phyloP scores from a whole-genome alignment of 805 yeast species.

The Candida ovalis region DNA sequence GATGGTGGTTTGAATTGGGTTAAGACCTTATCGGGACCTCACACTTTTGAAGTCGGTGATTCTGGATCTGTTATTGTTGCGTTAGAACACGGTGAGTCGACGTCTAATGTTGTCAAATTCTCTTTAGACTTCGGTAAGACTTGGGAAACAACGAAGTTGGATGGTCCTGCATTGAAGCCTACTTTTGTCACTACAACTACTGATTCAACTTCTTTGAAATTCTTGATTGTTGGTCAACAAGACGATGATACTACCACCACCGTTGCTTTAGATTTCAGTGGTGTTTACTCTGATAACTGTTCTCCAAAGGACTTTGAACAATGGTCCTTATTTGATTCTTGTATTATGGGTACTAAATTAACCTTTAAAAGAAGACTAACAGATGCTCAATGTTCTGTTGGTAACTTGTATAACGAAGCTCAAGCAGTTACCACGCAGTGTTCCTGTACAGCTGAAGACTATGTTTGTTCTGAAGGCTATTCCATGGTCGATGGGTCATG shows the following conservation, averaged over 20 bases:
- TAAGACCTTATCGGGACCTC: conserved; percentile 50
- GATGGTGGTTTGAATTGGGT: conserved; percentile 71
- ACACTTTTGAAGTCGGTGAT: conserved; percentile 59
- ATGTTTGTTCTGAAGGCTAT: conserved; percentile 56
- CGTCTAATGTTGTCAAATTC: conserved; percentile 37
- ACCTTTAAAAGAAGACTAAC: conserved; percentile 53
- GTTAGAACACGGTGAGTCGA: conserved; percentile 28
- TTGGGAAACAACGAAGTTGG: conserved; percentile 49
- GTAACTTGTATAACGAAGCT: conserved; percentile 34
- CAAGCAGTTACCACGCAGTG: conserved; percentile 43
- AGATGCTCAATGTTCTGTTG: conserved; percentile 53
- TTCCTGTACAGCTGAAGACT: conserved; percentile 50
- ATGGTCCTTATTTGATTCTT: conserved; percentile 35
- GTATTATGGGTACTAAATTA: conserved; percentile 61
- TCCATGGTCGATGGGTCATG: conserved; percentile 38
- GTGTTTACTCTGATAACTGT: conserved; percentile 25
- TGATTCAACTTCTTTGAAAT: conserved; percentile 62
- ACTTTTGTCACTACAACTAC: conserved; percentile 47
- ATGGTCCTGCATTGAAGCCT: conserved; percentile 36
- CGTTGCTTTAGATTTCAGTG: conserved; percentile 47
- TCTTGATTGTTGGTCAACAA: conserved; percentile 43
- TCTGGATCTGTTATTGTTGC: conserved; percentile 68
- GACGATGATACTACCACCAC: conserved; percentile 24
- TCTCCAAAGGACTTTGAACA: conserved; percentile 50
- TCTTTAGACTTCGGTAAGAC: conserved; percentile 64